These are phyloP conservation scores for Rhodotorula paludigena DNA, from an alignment of 768 basidiomycete species.

Conservation along the genomic window DNA sequence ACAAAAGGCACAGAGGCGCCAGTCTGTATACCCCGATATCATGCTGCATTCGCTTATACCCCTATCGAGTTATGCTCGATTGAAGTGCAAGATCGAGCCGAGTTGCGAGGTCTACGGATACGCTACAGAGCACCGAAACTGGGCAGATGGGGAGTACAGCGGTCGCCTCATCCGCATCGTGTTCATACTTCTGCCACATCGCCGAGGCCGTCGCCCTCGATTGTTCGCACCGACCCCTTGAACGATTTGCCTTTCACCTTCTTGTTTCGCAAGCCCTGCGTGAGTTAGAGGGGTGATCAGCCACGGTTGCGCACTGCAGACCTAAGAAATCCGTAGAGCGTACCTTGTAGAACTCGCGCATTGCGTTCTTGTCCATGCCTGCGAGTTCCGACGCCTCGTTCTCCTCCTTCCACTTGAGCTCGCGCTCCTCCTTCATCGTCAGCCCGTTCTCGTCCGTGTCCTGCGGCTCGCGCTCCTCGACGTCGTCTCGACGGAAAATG, in stretches of 20 bases:
- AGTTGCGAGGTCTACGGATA: no score
- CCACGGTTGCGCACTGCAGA: no score
- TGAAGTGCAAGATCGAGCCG: no score
- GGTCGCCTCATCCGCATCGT: no score
- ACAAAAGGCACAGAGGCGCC: neutral
- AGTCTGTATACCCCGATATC: no score
- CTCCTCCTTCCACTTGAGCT: constrained; percentile 39
- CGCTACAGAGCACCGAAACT: no score
- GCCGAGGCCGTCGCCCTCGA: constrained; percentile 31
- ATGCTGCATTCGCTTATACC: no score
- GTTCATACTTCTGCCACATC: constrained; percentile 4
- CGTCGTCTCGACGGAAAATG: constrained; percentile 37
- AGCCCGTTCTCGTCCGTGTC: constrained; percentile 27
- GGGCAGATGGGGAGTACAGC: no score
- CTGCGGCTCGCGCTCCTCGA: constrained; percentile 14
- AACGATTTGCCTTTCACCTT: constrained; percentile 34
- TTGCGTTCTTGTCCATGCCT: constrained; percentile 35
- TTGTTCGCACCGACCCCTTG: constrained; percentile 42
- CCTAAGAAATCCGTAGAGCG: neutral
- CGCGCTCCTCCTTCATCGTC: constrained; percentile 42
- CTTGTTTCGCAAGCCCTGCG: constrained; percentile 34
- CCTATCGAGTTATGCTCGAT: no score
- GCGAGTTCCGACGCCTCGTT: constrained; percentile 17
- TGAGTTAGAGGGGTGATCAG: neutral
- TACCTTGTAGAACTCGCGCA: constrained; percentile 43